Conservation (phyloP, 106 monocot genomes). For the Dendrobium officinale region DNA sequence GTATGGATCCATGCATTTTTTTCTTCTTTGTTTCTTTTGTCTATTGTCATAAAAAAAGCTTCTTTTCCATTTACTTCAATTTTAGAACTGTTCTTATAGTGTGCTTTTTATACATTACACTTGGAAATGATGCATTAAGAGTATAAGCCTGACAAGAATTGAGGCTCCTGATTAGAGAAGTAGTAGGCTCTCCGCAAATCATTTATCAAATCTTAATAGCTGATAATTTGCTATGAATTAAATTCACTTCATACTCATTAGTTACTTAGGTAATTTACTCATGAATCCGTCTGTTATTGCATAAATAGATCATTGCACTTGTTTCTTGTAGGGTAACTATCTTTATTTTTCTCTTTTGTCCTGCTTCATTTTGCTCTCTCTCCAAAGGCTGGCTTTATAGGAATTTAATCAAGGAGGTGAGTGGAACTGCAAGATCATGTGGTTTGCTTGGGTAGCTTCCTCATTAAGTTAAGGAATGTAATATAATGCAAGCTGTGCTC, state of each 20-base stretch:
- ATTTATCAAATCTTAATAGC: too few relatives aligned
- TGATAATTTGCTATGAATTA: not conserved
- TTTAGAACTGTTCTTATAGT: too few relatives aligned
- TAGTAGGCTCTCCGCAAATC: too few relatives aligned
- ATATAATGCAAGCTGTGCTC: not conserved
- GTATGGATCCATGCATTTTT: not conserved
- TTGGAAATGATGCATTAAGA: not conserved
- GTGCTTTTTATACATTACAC: not conserved
- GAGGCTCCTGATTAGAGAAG: too few relatives aligned
- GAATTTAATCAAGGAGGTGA: not conserved
- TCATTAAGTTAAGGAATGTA: not conserved
- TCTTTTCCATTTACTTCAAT: not conserved
- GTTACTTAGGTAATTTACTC: not conserved
- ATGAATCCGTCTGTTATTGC: not conserved
- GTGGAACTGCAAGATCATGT: not conserved
- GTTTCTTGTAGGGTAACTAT: not conserved
- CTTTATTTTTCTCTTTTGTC: not conserved
- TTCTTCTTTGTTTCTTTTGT: not conserved
- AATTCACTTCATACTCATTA: not conserved
- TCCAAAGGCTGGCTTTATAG: not conserved
- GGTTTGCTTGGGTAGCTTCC: not conserved
- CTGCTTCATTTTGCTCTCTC: not conserved
- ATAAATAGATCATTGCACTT: not conserved
- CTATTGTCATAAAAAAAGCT: not conserved
- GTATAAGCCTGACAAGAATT: too few relatives aligned